Evolutionary conservation across 116 monocot species (phyloP), one percentile per base, ranked within the genome.

Genomic region (Iris pallida): DNA sequence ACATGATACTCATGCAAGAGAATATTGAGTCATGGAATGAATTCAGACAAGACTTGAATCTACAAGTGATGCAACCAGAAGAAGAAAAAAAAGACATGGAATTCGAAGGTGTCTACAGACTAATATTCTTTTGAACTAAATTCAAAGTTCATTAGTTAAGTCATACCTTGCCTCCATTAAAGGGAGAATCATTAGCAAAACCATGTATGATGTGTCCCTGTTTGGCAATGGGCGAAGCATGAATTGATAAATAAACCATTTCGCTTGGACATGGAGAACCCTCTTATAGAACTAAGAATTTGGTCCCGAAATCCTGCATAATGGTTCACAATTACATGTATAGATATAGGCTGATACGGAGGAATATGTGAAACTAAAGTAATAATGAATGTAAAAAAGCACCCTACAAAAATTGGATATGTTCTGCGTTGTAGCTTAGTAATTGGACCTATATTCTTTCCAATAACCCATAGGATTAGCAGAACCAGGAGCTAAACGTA

Each of bases 271-370:
- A 6, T 10, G 45, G 76, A 79, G 65, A 82, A 76, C 0, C 47
- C 63, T 46, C 40, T 76, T 1, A 79, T 47, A 0, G 55, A 63
- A 65, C 57, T 66, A 45, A 82, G 72, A 79, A 86, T 82, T 66
- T 84, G 52, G 52, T 74, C 80, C 62, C 93, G 86, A 71, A 93
- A 93, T n/a, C 73, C 93, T 93, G 80, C 30, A 9, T 7, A 13
- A 51, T 17, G 20, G 5, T 0, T 5, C 19, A 47, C 8, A 7
- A 8, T 46, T 30, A 7, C 16, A 45, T 44, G 16, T 47, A 54
- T 42, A 20, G 30, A 12, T 55, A 47, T 11, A 18, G 17, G 19
- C 0, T 5, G 40, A 2, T 30, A 30, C 30, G 30, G 3, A 30
- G 30, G 30, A 30, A 30, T 30, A 2, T 42, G 8, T 45, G 11